Percentiles rank a stretch among this genome's conserved stretches.
These are phyloP conservation scores for Caloboletus firmus DNA, from an alignment of 1,284 basidiomycete genomes.

Conservation along the genomic window DNA sequence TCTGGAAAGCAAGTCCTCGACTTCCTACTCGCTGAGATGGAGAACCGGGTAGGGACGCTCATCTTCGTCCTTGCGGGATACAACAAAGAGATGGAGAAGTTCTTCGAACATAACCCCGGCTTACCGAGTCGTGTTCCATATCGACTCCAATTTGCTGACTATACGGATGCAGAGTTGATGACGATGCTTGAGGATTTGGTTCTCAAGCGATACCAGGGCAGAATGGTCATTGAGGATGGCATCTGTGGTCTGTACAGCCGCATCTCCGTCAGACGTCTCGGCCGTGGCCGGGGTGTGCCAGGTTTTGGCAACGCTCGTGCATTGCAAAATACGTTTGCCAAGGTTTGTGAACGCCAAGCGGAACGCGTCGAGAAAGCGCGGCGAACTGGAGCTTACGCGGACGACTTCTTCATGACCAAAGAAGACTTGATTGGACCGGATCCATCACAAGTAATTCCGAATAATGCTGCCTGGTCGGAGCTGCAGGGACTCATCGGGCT, in stretches of 20 bases:
- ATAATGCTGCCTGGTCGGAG: slow-evolving; percentile 50
- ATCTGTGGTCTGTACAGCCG: slow-evolving; percentile 53
- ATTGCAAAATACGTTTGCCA: slow-evolving; percentile 49
- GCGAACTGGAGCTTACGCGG: slow-evolving; percentile 36
- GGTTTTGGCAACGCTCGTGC: slow-evolving; percentile 70
- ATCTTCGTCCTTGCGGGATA: slow-evolving; percentile 71
- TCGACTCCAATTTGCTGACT: slow-evolving; percentile 56
- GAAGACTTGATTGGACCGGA: slow-evolving; percentile 65
- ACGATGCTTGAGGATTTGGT: slow-evolving; percentile 52
- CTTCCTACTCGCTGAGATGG: slow-evolving; percentile 68
- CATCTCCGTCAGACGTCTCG: slow-evolving; percentile 55
- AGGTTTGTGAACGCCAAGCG: slow-evolving; percentile 52
- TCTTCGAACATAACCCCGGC: slow-evolving; percentile 72
- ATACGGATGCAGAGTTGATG: slow-evolving; percentile 52
- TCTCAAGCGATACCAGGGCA: slow-evolving; percentile 44
- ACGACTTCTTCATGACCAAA: slow-evolving; percentile 51
- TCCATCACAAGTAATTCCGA: slow-evolving; percentile 46
- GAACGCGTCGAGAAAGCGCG: slow-evolving; percentile 45
- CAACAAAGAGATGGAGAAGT: slow-evolving; percentile 66
- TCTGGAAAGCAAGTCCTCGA: slow-evolving; percentile 59
- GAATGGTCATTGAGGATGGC: slow-evolving; percentile 56
- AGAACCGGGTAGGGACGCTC: slow-evolving; percentile 58
- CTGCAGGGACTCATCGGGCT: slow-evolving; percentile 55
- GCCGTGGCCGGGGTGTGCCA: slow-evolving; percentile 49
- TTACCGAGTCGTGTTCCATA: slow-evolving; percentile 62